Percentiles rank a stretch among this genome's conserved stretches.
These are phyloP conservation scores for Trifolium pratense DNA, from an alignment of 306 rosid species.

Conservation along the genomic window DNA sequence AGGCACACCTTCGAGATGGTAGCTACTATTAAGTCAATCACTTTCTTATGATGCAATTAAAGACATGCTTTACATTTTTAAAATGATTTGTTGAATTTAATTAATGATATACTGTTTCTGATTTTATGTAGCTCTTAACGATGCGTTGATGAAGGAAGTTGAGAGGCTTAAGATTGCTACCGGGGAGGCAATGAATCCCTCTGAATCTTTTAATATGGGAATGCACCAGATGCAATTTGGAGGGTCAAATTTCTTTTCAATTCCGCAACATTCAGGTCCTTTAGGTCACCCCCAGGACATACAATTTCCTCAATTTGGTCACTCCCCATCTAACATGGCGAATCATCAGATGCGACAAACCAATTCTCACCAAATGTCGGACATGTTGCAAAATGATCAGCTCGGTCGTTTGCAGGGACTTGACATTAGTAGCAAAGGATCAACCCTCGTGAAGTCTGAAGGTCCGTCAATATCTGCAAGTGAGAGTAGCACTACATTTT, in stretches of 20 bases:
- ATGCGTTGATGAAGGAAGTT: constrained; percentile 93
- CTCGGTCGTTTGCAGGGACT: constrained; percentile 93
- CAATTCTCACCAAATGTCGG: constrained; percentile 67
- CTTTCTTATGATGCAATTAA: constrained; percentile 22
- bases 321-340: constrained; percentile 57
- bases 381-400: constrained; percentile 77
- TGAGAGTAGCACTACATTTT: constrained; percentile 87
- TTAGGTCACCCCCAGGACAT: constrained; percentile 68
- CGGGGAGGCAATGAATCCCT: constrained; percentile 77
- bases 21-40: constrained; percentile 34
- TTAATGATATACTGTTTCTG: constrained; percentile 17
- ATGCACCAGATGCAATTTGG: constrained; percentile 76
- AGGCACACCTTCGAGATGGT: constrained; percentile 97
- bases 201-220: constrained; percentile 83
- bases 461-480: constrained; percentile 88
- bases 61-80: constrained; percentile 15
- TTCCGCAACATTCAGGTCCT: constrained; percentile 64
- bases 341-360: constrained; percentile 67
- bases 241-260: constrained; percentile 66
- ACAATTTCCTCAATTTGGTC: constrained; percentile 63
- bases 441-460: constrained; percentile 71
- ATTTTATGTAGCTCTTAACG: constrained; percentile 75
- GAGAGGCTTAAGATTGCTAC: constrained; percentile 93
- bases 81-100: constrained; percentile 19
- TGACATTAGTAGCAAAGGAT: constrained; percentile 77